Percentiles rank a stretch among this genome's conserved stretches.
Evolutionary conservation across 495 filamentous ascomycete genomes (phyloP).

Genomic region (Copromyces sp.): DNA sequence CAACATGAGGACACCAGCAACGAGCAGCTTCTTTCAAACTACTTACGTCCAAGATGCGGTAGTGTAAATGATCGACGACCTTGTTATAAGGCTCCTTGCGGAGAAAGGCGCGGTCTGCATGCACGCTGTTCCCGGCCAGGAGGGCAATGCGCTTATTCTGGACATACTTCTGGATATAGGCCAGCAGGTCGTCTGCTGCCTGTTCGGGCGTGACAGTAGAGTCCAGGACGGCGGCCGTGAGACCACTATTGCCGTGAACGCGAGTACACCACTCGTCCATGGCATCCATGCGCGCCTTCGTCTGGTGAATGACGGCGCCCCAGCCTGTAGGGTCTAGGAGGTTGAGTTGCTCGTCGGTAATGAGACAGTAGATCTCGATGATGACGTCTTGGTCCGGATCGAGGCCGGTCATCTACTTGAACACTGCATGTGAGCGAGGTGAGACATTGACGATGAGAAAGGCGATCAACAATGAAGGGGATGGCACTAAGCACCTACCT

Average conservation of each 20-base stretch:
- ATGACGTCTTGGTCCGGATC: slow-evolving; percentile 69
- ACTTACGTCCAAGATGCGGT: slow-evolving; percentile 88
- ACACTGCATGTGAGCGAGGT: background rate
- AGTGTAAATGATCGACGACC: slow-evolving; percentile 68
- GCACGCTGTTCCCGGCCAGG: slow-evolving; percentile 85
- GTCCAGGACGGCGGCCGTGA: slow-evolving; percentile 64
- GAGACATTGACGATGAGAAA: background rate
- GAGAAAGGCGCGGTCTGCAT: slow-evolving; percentile 81
- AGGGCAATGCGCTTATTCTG: slow-evolving; percentile 54
- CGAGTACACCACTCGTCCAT: slow-evolving; percentile 61
- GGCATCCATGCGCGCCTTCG: slow-evolving; percentile 53
- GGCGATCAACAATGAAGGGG: background rate
- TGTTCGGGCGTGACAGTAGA: slow-evolving; percentile 62
- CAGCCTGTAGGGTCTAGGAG: slow-evolving; percentile 69
- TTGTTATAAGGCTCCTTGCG: slow-evolving; percentile 58
- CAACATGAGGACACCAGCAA: slow-evolving; percentile 53
- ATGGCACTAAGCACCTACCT: slow-evolving; percentile 54
- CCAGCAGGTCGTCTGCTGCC: slow-evolving; percentile 63
- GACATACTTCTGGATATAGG: slow-evolving; percentile 64
- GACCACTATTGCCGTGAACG: slow-evolving; percentile 57
- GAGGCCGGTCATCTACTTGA: slow-evolving; percentile 81
- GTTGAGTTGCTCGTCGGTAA: slow-evolving; percentile 71
- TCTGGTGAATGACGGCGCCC: slow-evolving; percentile 69
- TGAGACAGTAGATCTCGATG: slow-evolving; percentile 86
- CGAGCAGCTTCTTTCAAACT: slow-evolving; percentile 77